Evolutionary conservation across 257 asterid species (phyloP).

Genomic region (Nicotiana noctiflora): DNA sequence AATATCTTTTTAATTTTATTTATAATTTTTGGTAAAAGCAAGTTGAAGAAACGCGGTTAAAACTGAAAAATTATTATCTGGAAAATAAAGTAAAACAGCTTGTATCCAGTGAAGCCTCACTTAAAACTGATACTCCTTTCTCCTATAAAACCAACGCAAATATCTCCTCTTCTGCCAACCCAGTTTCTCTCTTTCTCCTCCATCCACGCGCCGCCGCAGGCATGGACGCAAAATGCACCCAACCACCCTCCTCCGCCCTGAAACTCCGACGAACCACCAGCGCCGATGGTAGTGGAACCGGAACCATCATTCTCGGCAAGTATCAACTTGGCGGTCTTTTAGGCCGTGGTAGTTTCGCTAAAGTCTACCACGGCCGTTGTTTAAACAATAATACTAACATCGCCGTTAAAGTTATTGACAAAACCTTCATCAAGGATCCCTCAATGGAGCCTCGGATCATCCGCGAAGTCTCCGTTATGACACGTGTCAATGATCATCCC

Average conservation of each 20-base stretch:
- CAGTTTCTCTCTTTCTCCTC: background rate
- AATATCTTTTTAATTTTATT: too few relatives aligned
- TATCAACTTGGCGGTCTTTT: conserved; percentile 62
- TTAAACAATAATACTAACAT: conserved; percentile 28
- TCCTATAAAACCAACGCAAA: background rate
- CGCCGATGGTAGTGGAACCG: conserved; percentile 25
- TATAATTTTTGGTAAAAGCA: background rate
- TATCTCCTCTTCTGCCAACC: background rate
- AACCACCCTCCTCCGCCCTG: conserved; percentile 19
- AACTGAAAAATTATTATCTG: background rate
- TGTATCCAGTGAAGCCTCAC: background rate
- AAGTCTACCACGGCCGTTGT: conserved; percentile 56
- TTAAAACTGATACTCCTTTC: background rate
- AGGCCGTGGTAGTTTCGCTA: conserved; percentile 97
- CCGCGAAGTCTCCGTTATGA: conserved; percentile 80
- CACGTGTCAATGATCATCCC: conserved; percentile 53
- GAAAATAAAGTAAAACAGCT: background rate
- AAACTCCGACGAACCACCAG: conserved; percentile 36
- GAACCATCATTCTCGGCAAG: conserved; percentile 58
- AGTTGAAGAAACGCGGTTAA: background rate
- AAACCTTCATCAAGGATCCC: conserved; percentile 30
- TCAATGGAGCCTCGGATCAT: conserved; percentile 60
- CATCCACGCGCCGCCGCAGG: background rate
- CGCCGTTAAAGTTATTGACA: conserved; percentile 71
- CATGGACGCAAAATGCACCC: conserved; percentile 32